phyloP scores from a whole-genome alignment of 805 yeast genomes.

The Yarrowia osloensis region DNA sequence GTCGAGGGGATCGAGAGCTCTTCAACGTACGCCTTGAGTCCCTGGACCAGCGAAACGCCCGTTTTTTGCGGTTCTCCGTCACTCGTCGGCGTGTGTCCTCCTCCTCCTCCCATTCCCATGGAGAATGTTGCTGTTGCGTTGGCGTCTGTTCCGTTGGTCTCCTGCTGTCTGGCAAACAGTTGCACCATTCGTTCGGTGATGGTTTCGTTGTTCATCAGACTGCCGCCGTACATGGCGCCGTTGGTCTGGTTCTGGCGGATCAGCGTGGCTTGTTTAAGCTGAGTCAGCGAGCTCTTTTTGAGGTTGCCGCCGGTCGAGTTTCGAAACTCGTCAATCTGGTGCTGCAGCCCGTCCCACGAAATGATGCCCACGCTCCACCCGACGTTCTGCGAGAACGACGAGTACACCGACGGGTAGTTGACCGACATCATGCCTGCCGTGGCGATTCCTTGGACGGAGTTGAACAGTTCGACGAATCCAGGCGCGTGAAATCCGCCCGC shows the following conservation, averaged over 20 bases:
- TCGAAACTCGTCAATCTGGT: slow-evolving; percentile 40
- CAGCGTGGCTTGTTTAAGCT: slow-evolving; percentile 33
- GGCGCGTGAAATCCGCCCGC: slow-evolving; percentile 36
- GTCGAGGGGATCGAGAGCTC: slow-evolving; percentile 40
- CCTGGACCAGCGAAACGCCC: slow-evolving; percentile 35
- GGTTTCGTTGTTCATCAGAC: not conserved
- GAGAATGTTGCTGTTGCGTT: slow-evolving; percentile 27
- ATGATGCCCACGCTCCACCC: slow-evolving; percentile 43
- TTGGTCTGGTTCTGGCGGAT: slow-evolving; percentile 32
- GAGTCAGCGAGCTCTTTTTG: slow-evolving; percentile 31
- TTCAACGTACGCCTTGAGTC: slow-evolving; percentile 41
- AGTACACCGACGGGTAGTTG: slow-evolving; percentile 41
- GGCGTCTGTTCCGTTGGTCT: slow-evolving; percentile 7
- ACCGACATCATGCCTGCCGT: slow-evolving; percentile 42
- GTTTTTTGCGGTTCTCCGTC: slow-evolving; percentile 15
- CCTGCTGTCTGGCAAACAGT: slow-evolving; percentile 22
- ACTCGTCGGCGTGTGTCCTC: slow-evolving; percentile 32
- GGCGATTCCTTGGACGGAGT: slow-evolving; percentile 42
- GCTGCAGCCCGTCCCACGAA: slow-evolving; percentile 41
- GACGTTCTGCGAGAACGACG: slow-evolving; percentile 40
- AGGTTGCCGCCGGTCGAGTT: slow-evolving; percentile 41
- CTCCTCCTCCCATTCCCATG: slow-evolving; percentile 18
- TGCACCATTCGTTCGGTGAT: slow-evolving; percentile 27
- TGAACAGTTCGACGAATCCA: slow-evolving; percentile 39
- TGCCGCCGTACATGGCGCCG: slow-evolving; percentile 24